Evolutionary conservation across 1,284 basidiomycete species (phyloP).

Genomic region (Puccinia coronata): DNA sequence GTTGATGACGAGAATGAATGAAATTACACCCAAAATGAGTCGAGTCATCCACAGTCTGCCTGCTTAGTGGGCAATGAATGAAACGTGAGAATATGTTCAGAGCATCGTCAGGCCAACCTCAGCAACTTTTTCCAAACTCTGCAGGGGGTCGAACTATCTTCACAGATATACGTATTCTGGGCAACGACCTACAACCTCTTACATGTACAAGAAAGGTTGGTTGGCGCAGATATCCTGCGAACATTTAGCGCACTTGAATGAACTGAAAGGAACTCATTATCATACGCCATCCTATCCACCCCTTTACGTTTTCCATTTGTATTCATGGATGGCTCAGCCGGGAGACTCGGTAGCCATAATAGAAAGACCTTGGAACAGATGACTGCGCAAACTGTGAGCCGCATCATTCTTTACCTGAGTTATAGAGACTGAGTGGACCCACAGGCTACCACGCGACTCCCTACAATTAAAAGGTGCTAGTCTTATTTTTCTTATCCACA

Average conservation of each 20-base stretch:
- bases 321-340: background rate
- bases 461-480: background rate
- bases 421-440: too few species aligned
- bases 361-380: background rate
- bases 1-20: too few species aligned
- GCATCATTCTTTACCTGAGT: background rate
- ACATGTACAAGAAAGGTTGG: background rate
- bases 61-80: too few species aligned
- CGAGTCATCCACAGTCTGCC: background rate
- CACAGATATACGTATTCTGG: background rate
- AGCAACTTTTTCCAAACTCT: background rate
- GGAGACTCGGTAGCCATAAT: background rate
- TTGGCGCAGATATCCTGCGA: background rate
- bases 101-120: background rate
- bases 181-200: background rate
- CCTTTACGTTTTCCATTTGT: slow-evolving; percentile 9
- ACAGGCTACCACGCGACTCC: background rate
- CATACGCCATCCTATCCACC: background rate
- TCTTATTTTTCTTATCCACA: background rate
- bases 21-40: background rate
- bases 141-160: too few species aligned
- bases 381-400: background rate
- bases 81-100: background rate
- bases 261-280: background rate
- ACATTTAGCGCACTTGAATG: background rate